phyloP scores from a whole-genome alignment of 768 basidiomycete genomes.

The Gloeostereum incarnatum region DNA sequence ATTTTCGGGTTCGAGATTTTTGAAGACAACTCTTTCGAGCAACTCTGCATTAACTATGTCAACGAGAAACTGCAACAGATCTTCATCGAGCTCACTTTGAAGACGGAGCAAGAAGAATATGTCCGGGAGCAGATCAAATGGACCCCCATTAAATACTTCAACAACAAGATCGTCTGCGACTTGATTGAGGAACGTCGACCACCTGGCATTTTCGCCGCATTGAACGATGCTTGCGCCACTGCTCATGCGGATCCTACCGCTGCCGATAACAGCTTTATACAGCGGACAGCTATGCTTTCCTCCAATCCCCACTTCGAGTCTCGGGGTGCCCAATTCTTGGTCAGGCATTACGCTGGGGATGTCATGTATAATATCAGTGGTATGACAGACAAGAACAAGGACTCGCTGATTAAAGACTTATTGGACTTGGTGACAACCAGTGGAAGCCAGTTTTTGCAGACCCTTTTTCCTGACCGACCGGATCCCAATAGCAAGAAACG shows the following conservation, averaged over 20 bases:
- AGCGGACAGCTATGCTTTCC: slow-evolving; percentile 73
- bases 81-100: slow-evolving; percentile 97
- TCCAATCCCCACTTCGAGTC: slow-evolving; percentile 92
- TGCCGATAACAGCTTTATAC: slow-evolving; percentile 94
- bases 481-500: slow-evolving; percentile 97
- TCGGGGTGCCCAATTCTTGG: slow-evolving; percentile 88
- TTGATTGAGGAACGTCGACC: slow-evolving; percentile 95
- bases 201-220: slow-evolving; percentile 93
- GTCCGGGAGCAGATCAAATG: slow-evolving; percentile 98
- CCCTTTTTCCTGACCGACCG: slow-evolving; percentile 86
- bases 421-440: slow-evolving; percentile 81
- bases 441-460: slow-evolving; percentile 78
- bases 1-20: slow-evolving; percentile 99
- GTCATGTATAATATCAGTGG: slow-evolving; percentile 96
- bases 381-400: slow-evolving; percentile 99
- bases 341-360: slow-evolving; percentile 96
- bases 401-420: slow-evolving; percentile 89
- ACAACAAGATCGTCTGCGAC: slow-evolving; percentile 97
- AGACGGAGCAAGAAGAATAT: slow-evolving; percentile 99
- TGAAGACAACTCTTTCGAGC: slow-evolving; percentile 93
- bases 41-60: slow-evolving; percentile 99
- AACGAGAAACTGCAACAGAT: slow-evolving; percentile 99
- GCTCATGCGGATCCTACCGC: slow-evolving; percentile 96
- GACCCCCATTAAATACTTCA: slow-evolving; percentile 99
- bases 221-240: slow-evolving; percentile 98